Base-by-base conservation (phyloP, 176 grass and related monocot species). In the Poa annua region DNA sequence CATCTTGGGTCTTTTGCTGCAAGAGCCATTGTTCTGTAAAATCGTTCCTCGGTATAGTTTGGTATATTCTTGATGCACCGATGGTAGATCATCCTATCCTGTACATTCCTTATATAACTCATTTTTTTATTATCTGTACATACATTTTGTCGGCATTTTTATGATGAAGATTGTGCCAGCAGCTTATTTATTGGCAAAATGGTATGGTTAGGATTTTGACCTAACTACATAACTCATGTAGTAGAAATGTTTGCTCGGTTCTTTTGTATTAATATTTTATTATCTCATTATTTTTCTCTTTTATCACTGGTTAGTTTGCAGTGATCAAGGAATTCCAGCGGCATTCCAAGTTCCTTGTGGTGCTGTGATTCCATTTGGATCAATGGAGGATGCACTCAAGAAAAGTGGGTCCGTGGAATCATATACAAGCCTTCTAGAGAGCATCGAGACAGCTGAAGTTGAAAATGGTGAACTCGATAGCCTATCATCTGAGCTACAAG, bases 351-450 rank as follows among this genome's bases (percentile, higher is more conserved):
- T 93, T 45, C 96, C 96, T 56, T 84, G 87, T 16, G 91, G 96
- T 66, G 96, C 90, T 56, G 92, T 98, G 52, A 93, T 98, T 91
- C 92, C 96, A 61, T 98, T 98, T 85, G 96, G 96, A 54, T 91
- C 87, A 53, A 95, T 98, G 96, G 96, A 95, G 77, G 79, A 81
- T 33, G 85, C 92, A 24, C 87, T 98, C 74, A 89, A 90, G 88
- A 98, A 88, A 82, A 95, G 71, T 89, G 90, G 88, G 59, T 88
- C 79, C n/a, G 34, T 85, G 57, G 74, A 91, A 86, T 90, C 89
- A 2, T 98, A 90, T 76, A 66, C 67, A 60, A 88, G 74, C 69
- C 87, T 98, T 64, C 38, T 95, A 47, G 86, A 91, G 45, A 88
- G 74, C 79, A 93, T 91, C 10, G 89, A 95, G 86, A 90, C 84